Evolutionary conservation across 140 eudicot genomes (phyloP), one percentile per base, ranked within the genome.

Genomic region (Flaveria floridana): DNA sequence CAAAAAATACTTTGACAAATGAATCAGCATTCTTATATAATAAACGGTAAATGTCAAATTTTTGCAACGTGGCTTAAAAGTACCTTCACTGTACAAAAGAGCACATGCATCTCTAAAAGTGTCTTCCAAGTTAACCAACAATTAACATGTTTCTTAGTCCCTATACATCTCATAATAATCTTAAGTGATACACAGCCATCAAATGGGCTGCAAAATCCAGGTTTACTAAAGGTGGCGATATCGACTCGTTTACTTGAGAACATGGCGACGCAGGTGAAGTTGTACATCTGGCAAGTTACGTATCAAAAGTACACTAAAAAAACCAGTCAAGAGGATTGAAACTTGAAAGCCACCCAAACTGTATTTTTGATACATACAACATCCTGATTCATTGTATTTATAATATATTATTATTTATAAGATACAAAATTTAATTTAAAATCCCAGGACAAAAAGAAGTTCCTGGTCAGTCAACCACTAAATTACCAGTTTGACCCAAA

Each of bases 191-290:
- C 50, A 68, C 34, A 41, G 48, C 68, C 70, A 76, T 63, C 47
- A 63, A 63, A 63, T 63, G 11, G 19, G 67, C 30, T 61, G 67
- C 39, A 70, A 62, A 46, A 59, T 25, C 70, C 16, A 62, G 26
- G 39, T 53, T 44, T 62, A 23, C 15, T 53, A 11, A n/a, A 61
- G 39, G 7, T 23, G 68, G 8, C 12, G 47, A 63, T 26, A 13
- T 63, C 42, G 5, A 63, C 46, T 16, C 46, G 30, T 63, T 63
- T 28, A 63, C 47, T 44, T 63, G 30, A 13, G 18, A 61, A 25
- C 67, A 61, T 2, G 68, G 2, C 28, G 15, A 56, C 68, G 7
- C 46, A 0, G 68, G 21, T 61, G 46, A 63, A 63, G 68, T 7
- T 30, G 34, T 28, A 63, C 30, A 15, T 63, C 47, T 30, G 15